Percentiles rank a stretch among this genome's conserved stretches.
Evolutionary conservation across 495 filamentous ascomycete genomes (phyloP).

Genomic region (Aspergillus biplanus): DNA sequence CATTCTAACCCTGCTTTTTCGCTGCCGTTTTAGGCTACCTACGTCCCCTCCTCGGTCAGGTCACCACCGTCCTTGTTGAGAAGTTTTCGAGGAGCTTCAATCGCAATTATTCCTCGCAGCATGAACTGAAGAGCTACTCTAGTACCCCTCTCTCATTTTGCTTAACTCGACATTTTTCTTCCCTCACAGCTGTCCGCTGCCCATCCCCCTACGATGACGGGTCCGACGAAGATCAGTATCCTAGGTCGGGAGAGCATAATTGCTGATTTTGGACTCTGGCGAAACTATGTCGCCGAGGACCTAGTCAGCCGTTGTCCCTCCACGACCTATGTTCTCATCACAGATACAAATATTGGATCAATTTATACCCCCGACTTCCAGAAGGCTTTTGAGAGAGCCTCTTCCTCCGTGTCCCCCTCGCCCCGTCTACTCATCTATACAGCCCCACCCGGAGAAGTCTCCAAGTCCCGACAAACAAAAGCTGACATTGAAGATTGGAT

Average conservation of each 20-base stretch:
- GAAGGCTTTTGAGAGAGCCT: slow-evolving; percentile 64
- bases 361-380: slow-evolving; percentile 80
- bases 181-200: slow-evolving; percentile 4
- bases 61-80: slow-evolving; percentile 2
- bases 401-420: slow-evolving; percentile 53
- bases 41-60: not conserved
- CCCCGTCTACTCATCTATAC: slow-evolving; percentile 80
- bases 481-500: slow-evolving; percentile 98
- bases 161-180: slow-evolving; percentile 1
- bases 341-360: slow-evolving; percentile 86
- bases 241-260: slow-evolving; percentile 78
- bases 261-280: slow-evolving; percentile 91
- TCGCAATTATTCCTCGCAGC: slow-evolving; percentile 25
- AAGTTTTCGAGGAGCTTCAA: slow-evolving; percentile 8
- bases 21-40: slow-evolving; percentile 1
- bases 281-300: slow-evolving; percentile 78
- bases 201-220: slow-evolving; percentile 35
- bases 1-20: slow-evolving; percentile 1
- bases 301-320: slow-evolving; percentile 75
- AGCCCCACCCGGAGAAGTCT: slow-evolving; percentile 89
- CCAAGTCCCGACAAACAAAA: slow-evolving; percentile 90
- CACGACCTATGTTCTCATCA: slow-evolving; percentile 93
- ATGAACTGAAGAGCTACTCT: slow-evolving; percentile 40
- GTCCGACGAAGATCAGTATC: slow-evolving; percentile 57
- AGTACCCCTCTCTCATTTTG: slow-evolving; percentile 2